phyloP scores from a whole-genome alignment of 441 rosid genomes.

The Pelargonium australe region DNA sequence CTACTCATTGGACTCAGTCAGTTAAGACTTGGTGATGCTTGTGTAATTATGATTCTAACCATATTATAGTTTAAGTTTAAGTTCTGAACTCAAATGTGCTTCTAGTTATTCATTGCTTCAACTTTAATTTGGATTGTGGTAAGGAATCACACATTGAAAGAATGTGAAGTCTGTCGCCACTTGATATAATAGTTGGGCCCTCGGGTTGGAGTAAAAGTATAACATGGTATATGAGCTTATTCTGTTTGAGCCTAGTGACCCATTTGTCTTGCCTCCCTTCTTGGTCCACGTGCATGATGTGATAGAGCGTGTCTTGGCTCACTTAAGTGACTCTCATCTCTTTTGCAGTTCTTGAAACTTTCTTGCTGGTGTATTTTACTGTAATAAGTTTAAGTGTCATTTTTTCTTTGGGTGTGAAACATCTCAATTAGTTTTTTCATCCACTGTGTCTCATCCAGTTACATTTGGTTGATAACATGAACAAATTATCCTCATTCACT shows the following conservation, averaged over 20 bases:
- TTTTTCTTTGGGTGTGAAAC: conserved; percentile 4
- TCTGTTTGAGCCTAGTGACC: too few relatives aligned
- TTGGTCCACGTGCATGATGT: too few relatives aligned
- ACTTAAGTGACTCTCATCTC: conserved; percentile 37
- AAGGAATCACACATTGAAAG: too few relatives aligned
- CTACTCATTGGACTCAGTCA: too few relatives aligned
- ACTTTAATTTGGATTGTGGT: background rate
- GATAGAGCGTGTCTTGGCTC: conserved; percentile 77
- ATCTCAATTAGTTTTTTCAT: background rate
- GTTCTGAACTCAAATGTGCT: background rate
- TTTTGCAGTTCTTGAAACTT: conserved; percentile 50
- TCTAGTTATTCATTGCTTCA: background rate
- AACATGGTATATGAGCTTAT: too few relatives aligned
- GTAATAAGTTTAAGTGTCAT: conserved; percentile 14
- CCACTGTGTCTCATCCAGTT: background rate
- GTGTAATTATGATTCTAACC: background rate
- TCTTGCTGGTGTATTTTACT: conserved; percentile 40
- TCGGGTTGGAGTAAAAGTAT: too few relatives aligned
- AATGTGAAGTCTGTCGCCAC: too few relatives aligned
- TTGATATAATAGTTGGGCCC: too few relatives aligned
- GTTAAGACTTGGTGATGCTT: background rate
- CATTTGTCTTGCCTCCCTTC: too few relatives aligned
- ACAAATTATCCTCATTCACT: background rate
- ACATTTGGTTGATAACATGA: background rate
- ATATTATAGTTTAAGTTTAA: background rate